Evolutionary conservation across 2,329 filamentous ascomycete species (phyloP).

Genomic region (Phaeoacremonium minimum): DNA sequence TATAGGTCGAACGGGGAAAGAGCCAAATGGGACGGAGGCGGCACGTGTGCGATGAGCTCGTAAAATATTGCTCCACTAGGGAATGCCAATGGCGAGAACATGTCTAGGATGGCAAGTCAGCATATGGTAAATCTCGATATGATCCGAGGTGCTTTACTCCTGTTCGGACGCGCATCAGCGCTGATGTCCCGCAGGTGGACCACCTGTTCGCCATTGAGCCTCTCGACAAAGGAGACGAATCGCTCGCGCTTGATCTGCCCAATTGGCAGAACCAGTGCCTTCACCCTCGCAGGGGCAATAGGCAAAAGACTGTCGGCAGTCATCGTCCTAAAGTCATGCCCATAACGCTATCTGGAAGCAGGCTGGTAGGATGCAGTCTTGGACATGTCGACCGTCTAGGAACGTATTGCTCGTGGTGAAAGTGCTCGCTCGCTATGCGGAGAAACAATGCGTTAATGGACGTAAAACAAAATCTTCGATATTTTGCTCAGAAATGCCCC

Average conservation of each 20-base stretch:
- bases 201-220: slow-evolving; percentile 74
- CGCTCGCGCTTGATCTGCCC: slow-evolving; percentile 79
- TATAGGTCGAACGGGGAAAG: slow-evolving; percentile 88
- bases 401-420: too few relatives aligned
- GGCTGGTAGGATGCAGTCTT: not conserved
- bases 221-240: slow-evolving; percentile 73
- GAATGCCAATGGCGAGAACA: slow-evolving; percentile 90
- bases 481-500: too few relatives aligned
- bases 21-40: slow-evolving; percentile 73
- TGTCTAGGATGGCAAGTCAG: too few relatives aligned
- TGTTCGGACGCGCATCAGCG: slow-evolving; percentile 77
- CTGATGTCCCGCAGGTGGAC: slow-evolving; percentile 83
- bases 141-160: too few relatives aligned
- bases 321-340: slow-evolving; percentile 46
- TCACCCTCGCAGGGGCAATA: slow-evolving; percentile 85
- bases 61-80: slow-evolving; percentile 83
- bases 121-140: too few relatives aligned
- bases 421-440: too few relatives aligned
- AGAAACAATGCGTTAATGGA: too few relatives aligned
- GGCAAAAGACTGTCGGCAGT: slow-evolving; percentile 85
- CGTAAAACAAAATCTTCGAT: too few relatives aligned
- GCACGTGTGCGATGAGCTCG: slow-evolving; percentile 76
- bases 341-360: not conserved
- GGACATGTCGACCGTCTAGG: not conserved
- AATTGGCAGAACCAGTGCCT: slow-evolving; percentile 80